Evolutionary conservation across 2,329 filamentous ascomycete species (phyloP), one percentile per base, ranked within the genome.

Genomic region (Colletotrichum ledebouriae): DNA sequence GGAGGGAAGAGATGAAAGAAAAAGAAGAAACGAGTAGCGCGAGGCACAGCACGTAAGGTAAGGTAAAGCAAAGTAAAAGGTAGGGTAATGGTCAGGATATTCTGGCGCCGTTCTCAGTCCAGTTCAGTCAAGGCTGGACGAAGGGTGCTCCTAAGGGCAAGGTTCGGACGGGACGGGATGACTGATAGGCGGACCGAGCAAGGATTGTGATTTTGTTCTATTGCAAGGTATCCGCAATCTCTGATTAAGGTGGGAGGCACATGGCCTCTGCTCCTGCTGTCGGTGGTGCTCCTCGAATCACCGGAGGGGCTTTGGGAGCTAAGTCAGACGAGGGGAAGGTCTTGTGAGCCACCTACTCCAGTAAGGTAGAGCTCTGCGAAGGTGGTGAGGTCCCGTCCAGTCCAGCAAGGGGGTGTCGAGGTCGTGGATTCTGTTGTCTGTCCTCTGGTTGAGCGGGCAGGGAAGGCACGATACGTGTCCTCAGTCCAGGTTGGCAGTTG

Each of bases 41-140:
- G 39, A 44, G 47, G 59, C 33, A 62, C 62, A 46, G 34, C 17
- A 46, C 12, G 60, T 9, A 29, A 29, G 25, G 25, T 5, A 25
- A 29, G 29, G 29, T 29, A 7, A 7, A 6, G 7, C 9, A 7
- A 29, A 29, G 29, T 29, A 29, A 29, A 29, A 2, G 29, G 22
- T 64, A 59, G 34, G 61, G 55, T 65, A 61, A 68, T 56, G 61
- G 65, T 65, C 61, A 68, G 65, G 55, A 55, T 68, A 50, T 59
- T 59, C 50, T 59, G 63, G 61, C 49, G 59, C 55, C 33, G 44
- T 39, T 50, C 65, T 65, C 46, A 41, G 60, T 50, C 34, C 33
- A 42, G 53, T 50, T 34, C 33, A 42, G 53, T 50, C 42, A 22
- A 42, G 53, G 57, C 46, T 60, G 37, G 39, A 59, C 56, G 56